Conservation (phyloP, 306 rosid genomes). For the Trifolium dubium region DNA sequence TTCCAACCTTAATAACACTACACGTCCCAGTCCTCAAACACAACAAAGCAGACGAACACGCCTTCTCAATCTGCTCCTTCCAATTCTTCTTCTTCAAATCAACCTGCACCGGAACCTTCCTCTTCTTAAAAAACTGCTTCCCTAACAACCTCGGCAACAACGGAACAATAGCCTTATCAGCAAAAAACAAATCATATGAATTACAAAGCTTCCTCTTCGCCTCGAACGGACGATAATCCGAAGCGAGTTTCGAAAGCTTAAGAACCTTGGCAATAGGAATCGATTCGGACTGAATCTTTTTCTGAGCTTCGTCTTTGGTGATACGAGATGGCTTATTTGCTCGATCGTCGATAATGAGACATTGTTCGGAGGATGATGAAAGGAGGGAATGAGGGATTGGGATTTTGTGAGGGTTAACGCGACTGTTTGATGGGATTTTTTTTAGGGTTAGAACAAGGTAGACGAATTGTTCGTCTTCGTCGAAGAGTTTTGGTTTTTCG, state of each 20-base stretch:
- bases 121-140: slow-evolving; percentile 77
- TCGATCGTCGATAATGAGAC: slow-evolving; percentile 79
- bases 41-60: slow-evolving; percentile 56
- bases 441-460: slow-evolving; percentile 66
- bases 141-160: slow-evolving; percentile 64
- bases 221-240: slow-evolving; percentile 75
- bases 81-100: slow-evolving; percentile 71
- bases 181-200: slow-evolving; percentile 68
- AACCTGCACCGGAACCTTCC: slow-evolving; percentile 79
- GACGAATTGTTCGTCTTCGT: slow-evolving; percentile 60
- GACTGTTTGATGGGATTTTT: slow-evolving; percentile 62
- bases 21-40: slow-evolving; percentile 75
- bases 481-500: slow-evolving; percentile 66
- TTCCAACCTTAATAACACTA: slow-evolving; percentile 74
- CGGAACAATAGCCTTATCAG: slow-evolving; percentile 63
- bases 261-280: slow-evolving; percentile 64
- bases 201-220: slow-evolving; percentile 70
- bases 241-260: slow-evolving; percentile 67
- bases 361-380: slow-evolving; percentile 56
- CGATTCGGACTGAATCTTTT: slow-evolving; percentile 60
- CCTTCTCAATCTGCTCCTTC: slow-evolving; percentile 77
- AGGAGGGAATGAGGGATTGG: slow-evolving; percentile 63
- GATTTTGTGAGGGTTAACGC: slow-evolving; percentile 68
- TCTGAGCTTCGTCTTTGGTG: slow-evolving; percentile 52
- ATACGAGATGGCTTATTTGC: slow-evolving; percentile 53